Evolutionary conservation across 2,329 filamentous ascomycete species (phyloP).

Genomic region (Botrytis hyacinthi): DNA sequence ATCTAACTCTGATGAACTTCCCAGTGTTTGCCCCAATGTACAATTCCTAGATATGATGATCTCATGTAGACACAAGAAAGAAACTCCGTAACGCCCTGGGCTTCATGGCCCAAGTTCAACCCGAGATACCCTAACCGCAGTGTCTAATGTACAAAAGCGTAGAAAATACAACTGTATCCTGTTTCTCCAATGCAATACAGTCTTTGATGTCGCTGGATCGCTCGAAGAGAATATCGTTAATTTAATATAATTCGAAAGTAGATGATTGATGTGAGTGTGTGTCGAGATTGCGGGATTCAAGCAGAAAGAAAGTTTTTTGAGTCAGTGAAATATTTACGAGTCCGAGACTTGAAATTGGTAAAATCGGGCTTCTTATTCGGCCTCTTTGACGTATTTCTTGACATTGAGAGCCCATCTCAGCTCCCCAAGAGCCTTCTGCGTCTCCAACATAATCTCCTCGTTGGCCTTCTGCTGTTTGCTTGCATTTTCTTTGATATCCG

Average conservation of each 20-base stretch:
- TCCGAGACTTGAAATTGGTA: background rate
- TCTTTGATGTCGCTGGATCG: conserved; percentile 7
- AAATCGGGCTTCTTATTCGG: conserved; percentile 43
- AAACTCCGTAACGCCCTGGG: conserved; percentile 15
- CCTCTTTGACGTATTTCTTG: conserved; percentile 58
- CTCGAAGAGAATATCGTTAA: conserved; percentile 8
- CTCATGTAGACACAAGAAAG: conserved; percentile 11
- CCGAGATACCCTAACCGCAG: conserved; percentile 19
- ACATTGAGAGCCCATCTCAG: conserved; percentile 71
- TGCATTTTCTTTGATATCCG: conserved; percentile 57
- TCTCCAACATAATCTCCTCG: conserved; percentile 55
- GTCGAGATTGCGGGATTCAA: background rate
- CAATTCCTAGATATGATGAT: background rate
- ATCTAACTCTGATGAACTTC: conserved; percentile 13
- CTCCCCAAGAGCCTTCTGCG: conserved; percentile 61
- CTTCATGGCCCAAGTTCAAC: conserved; percentile 9
- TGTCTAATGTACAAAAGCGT: conserved; percentile 19
- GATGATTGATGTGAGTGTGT: background rate
- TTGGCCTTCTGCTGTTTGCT: conserved; percentile 60
- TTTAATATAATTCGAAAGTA: background rate
- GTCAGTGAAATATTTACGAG: background rate
- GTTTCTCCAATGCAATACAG: conserved; percentile 21
- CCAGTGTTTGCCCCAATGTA: conserved; percentile 18
- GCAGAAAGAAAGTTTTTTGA: background rate
- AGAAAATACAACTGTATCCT: conserved; percentile 22